Evolutionary conservation across 176 grass and related monocot species (phyloP).

Genomic region (Areca catechu): DNA sequence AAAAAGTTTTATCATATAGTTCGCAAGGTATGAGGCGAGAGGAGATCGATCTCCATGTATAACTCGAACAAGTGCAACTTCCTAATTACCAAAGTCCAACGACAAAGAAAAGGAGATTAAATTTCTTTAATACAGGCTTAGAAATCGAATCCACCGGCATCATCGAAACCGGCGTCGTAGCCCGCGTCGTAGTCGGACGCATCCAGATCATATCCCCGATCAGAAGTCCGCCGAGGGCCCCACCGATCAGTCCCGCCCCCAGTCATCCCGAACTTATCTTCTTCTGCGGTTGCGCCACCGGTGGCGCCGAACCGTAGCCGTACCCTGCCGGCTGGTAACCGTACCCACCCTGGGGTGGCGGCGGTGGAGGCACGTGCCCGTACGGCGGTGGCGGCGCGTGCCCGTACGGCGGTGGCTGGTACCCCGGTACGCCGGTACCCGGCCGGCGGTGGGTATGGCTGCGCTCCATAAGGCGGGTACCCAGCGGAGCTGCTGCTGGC

Average conservation of each 20-base stretch:
- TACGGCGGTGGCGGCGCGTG: conserved; percentile 1
- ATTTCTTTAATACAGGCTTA: no score
- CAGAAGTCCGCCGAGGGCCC: conserved; percentile 50
- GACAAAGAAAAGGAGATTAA: no score
- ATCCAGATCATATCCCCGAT: conserved; percentile 42
- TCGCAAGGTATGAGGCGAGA: no score
- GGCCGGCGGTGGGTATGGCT: neutral
- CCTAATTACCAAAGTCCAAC: no score
- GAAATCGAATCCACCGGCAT: conserved; percentile 22
- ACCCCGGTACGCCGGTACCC: neutral
- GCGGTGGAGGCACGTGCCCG: neutral
- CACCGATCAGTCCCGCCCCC: conserved; percentile 37
- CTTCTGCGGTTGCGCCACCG: conserved; percentile 6
- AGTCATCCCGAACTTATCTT: conserved; percentile 20
- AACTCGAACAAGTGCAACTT: no score
- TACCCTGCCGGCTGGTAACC: conserved; percentile 17
- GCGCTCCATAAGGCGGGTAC: no score
- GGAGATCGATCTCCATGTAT: no score
- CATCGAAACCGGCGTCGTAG: conserved; percentile 40
- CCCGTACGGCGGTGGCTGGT: conserved; percentile 2
- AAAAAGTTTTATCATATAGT: neutral
- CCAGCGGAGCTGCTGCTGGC: neutral
- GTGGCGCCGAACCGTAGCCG: conserved; percentile 7
- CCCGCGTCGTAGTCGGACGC: conserved; percentile 32
- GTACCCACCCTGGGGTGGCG: conserved; percentile 20